A percentile compares a stretch with the other conserved stretches of the same genome.
These are phyloP conservation scores for Lachancea nothofagi DNA, from an alignment of 805 yeast species.

Conservation along the genomic window DNA sequence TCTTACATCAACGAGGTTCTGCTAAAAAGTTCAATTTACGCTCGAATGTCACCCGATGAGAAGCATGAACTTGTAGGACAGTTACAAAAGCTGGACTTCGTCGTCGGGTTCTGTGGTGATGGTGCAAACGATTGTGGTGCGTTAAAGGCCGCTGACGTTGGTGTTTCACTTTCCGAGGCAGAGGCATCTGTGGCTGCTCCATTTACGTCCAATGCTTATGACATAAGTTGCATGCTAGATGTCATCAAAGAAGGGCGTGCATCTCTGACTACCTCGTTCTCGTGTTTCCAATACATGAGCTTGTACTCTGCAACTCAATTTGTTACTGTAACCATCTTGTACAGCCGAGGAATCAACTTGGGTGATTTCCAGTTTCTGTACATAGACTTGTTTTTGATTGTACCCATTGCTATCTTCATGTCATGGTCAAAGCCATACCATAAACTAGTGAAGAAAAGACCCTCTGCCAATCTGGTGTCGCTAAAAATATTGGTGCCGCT, in stretches of 20 bases:
- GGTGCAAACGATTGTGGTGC: constrained; percentile 99
- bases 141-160: constrained; percentile 94
- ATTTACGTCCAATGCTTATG: constrained; percentile 84
- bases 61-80: constrained; percentile 92
- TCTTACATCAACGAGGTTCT: constrained; percentile 52
- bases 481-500: constrained; percentile 81
- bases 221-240: constrained; percentile 86
- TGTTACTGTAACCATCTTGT: constrained; percentile 75
- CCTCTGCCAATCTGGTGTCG: constrained; percentile 90
- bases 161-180: constrained; percentile 91
- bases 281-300: constrained; percentile 98
- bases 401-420: constrained; percentile 95
- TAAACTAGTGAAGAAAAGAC: constrained; percentile 61
- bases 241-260: constrained; percentile 94
- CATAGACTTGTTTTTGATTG: constrained; percentile 83
- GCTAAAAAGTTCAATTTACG: constrained; percentile 71
- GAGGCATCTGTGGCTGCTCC: constrained; percentile 99
- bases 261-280: constrained; percentile 87
- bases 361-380: constrained; percentile 96
- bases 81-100: constrained; percentile 77
- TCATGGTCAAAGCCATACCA: constrained; percentile 87
- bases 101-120: constrained; percentile 97
- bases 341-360: constrained; percentile 82
- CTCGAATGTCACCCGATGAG: constrained; percentile 99
- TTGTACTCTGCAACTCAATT: constrained; percentile 95